Evolutionary conservation across 371 early-diverging fungal species (phyloP).

Genomic region (Entomophthora muscae): DNA sequence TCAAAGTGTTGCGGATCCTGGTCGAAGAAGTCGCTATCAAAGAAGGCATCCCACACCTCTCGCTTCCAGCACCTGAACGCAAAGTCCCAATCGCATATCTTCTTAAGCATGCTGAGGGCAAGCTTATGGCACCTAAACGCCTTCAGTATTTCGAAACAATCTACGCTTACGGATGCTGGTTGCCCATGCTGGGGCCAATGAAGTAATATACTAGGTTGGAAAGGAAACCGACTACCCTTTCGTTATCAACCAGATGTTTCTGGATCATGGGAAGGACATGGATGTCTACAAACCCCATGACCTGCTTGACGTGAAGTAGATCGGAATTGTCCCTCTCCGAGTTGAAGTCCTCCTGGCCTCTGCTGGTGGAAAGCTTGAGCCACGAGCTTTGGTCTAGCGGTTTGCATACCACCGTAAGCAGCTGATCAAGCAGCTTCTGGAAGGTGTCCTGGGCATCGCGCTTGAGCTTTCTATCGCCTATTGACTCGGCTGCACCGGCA

Average conservation of each 20-base stretch:
- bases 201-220: constrained; percentile 66
- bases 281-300: neutral
- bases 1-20: constrained; percentile 26
- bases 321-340: neutral
- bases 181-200: constrained; percentile 44
- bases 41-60: constrained; percentile 63
- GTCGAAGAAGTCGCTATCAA: constrained; percentile 51
- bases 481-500: neutral
- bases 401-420: neutral
- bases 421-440: constrained; percentile 3
- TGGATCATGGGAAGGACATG: neutral
- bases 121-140: neutral
- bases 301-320: neutral
- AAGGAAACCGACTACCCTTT: constrained; percentile 15
- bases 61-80: constrained; percentile 54
- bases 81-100: constrained; percentile 25
- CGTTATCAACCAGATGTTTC: neutral
- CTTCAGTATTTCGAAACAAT: neutral
- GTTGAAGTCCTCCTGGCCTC: neutral
- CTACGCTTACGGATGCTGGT: constrained; percentile 20
- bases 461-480: neutral
- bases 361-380: neutral
- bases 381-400: constrained; percentile 5
- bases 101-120: neutral
- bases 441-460: constrained; percentile 4